Conservation (phyloP, 495 filamentous ascomycete genomes). For the Aspergillus campestris region DNA sequence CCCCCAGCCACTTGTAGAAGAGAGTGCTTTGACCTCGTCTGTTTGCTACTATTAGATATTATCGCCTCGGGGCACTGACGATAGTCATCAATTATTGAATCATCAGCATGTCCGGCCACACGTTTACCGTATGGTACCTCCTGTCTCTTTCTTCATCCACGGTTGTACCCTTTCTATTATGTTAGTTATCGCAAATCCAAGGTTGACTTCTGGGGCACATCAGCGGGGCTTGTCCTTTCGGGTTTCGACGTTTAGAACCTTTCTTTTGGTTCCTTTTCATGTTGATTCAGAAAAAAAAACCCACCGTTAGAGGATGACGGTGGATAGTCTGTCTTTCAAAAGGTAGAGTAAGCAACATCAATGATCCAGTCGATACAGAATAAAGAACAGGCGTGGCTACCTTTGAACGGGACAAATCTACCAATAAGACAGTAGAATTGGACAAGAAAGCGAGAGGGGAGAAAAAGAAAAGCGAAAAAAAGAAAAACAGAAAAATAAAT, state of each 20-base stretch:
- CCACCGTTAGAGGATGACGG: neutral
- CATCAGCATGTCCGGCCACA: too few relatives aligned
- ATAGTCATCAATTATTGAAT: too few relatives aligned
- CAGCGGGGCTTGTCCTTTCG: constrained; percentile 11
- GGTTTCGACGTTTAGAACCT: constrained; percentile 2
- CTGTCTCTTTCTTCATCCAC: neutral
- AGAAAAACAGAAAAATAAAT: too few relatives aligned
- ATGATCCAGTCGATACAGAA: too few relatives aligned
- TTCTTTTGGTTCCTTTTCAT: constrained; percentile 6
- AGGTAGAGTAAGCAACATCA: neutral
- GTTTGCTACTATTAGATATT: neutral
- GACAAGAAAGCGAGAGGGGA: too few relatives aligned
- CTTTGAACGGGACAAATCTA: too few relatives aligned
- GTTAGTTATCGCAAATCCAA: constrained; percentile 7
- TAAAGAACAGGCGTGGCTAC: too few relatives aligned
- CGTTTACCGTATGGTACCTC: too few relatives aligned
- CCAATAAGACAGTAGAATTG: too few relatives aligned
- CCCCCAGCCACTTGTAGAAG: too few relatives aligned
- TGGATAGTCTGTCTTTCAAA: neutral
- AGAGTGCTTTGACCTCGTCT: neutral
- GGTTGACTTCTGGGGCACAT: constrained; percentile 22
- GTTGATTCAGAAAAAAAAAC: neutral
- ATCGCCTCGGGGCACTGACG: too few relatives aligned
- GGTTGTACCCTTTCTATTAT: neutral
- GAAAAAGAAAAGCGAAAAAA: too few relatives aligned